Conservation (phyloP, 148 eudicot genomes). For the Rhododendron ovatum region DNA sequence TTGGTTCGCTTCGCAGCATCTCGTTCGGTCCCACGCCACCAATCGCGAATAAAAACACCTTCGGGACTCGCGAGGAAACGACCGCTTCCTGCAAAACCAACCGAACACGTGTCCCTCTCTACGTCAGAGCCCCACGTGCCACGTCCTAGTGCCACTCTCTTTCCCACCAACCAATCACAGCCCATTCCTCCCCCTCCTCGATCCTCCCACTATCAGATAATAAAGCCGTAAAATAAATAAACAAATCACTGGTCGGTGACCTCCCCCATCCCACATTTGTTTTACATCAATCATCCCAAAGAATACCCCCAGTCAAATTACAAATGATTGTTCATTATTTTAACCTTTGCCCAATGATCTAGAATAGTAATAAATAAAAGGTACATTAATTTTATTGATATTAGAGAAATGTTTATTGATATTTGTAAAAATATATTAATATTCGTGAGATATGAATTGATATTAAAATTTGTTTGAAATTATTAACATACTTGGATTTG, state of each 20-base stretch:
- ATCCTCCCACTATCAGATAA: background rate
- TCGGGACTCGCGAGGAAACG: too few relatives aligned
- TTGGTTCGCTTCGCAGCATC: background rate
- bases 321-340: background rate
- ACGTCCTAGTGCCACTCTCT: too few relatives aligned
- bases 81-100: background rate
- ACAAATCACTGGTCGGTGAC: background rate
- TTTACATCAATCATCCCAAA: background rate
- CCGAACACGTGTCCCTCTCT: slow-evolving; percentile 8
- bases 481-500: too few relatives aligned
- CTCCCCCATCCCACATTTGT: background rate
- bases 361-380: too few relatives aligned
- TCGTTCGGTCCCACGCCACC: too few relatives aligned
- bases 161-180: slow-evolving; percentile 8
- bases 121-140: background rate
- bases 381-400: too few relatives aligned
- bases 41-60: too few relatives aligned
- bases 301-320: background rate
- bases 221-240: background rate
- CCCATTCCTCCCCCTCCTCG: background rate
- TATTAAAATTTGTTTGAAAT: too few relatives aligned
- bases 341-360: too few relatives aligned
- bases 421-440: too few relatives aligned
- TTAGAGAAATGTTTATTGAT: too few relatives aligned
- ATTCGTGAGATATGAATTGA: too few relatives aligned